phyloP scores from a whole-genome alignment of 2,329 filamentous ascomycete genomes.

The Nectriaceae sp. region DNA sequence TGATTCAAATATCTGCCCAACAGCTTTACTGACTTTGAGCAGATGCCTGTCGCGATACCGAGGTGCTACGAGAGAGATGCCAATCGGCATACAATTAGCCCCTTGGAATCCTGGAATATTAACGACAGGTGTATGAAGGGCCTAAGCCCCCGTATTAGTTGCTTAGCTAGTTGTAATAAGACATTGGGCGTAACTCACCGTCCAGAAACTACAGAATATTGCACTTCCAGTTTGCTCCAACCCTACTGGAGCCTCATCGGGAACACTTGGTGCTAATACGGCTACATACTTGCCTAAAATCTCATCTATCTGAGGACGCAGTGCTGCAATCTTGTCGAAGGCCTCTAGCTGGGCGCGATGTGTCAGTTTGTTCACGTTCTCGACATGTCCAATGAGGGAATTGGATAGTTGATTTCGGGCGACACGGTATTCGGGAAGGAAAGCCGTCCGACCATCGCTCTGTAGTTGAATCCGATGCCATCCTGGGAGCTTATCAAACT shows the following conservation, averaged over 20 bases:
- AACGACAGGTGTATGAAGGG: slow-evolving; percentile 61
- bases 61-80: slow-evolving; percentile 53
- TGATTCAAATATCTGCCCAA: slow-evolving; percentile 36
- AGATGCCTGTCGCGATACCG: slow-evolving; percentile 49
- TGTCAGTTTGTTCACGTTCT: slow-evolving; percentile 45
- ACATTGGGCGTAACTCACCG: no score
- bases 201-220: slow-evolving; percentile 52
- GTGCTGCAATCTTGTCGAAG: slow-evolving; percentile 51
- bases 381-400: slow-evolving; percentile 50
- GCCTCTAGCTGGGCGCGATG: slow-evolving; percentile 51
- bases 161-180: not conserved
- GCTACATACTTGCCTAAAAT: slow-evolving; percentile 54
- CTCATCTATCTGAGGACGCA: slow-evolving; percentile 55
- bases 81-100: slow-evolving; percentile 55
- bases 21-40: slow-evolving; percentile 41
- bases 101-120: slow-evolving; percentile 66
- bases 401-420: slow-evolving; percentile 48
- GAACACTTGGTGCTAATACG: slow-evolving; percentile 57
- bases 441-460: slow-evolving; percentile 53
- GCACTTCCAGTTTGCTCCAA: slow-evolving; percentile 54
- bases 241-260: slow-evolving; percentile 60
- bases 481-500: slow-evolving; percentile 47
- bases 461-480: slow-evolving; percentile 54
- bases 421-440: slow-evolving; percentile 52
- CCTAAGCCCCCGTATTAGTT: slow-evolving; percentile 25